These are phyloP conservation scores for Phaseolus lunatus DNA, from an alignment of 306 rosid genomes.

Conservation along the genomic window DNA sequence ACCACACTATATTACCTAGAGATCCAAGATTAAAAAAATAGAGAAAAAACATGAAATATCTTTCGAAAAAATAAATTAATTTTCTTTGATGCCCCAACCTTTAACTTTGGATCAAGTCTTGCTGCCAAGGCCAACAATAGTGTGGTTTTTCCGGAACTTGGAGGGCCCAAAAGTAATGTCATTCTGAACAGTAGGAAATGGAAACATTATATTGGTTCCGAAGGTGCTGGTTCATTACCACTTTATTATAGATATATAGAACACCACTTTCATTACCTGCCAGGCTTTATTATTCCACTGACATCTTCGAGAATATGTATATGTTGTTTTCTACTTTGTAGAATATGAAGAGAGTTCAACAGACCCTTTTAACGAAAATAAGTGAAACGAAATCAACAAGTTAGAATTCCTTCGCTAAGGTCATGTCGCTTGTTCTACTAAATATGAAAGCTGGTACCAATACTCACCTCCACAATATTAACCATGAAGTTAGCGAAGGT, in stretches of 20 bases:
- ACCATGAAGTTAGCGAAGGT: constrained; percentile 65
- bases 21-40: too few species aligned
- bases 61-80: too few species aligned
- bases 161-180: too few species aligned
- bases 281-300: constrained; percentile 83
- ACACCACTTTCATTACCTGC: constrained; percentile 52
- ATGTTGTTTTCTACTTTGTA: constrained; percentile 48
- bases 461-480: constrained; percentile 62
- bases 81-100: too few species aligned
- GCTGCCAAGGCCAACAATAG: too few species aligned
- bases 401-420: constrained; percentile 25
- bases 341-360: constrained; percentile 47
- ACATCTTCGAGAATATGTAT: constrained; percentile 64
- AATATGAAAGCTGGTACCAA: neutral
- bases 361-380: constrained; percentile 44
- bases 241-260: neutral
- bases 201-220: neutral
- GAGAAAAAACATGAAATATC: too few species aligned
- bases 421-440: constrained; percentile 15
- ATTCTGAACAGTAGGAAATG: constrained; percentile 48
- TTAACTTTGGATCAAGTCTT: too few species aligned
- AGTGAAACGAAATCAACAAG: neutral
- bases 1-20: too few species aligned
- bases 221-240: too few species aligned
- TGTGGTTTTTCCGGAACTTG: too few species aligned